phyloP scores from a whole-genome alignment of 306 rosid species.

The Datisca glomerata region DNA sequence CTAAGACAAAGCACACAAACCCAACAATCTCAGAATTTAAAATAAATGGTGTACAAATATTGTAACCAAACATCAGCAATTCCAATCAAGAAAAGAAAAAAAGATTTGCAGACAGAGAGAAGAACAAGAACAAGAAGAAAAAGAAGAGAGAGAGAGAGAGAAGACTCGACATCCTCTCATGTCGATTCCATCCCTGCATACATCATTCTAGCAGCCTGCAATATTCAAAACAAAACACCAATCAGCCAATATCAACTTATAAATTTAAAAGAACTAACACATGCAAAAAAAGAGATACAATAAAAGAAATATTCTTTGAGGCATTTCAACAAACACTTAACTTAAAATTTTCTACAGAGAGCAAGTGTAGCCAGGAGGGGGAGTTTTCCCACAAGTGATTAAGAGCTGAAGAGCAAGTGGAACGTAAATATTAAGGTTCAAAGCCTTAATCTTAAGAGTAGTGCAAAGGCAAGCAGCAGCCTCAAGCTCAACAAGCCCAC shows the following conservation, averaged over 20 bases:
- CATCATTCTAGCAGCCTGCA: constrained; percentile 36
- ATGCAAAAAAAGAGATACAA: no score
- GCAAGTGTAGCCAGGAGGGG: constrained; percentile 98
- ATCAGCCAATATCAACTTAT: background rate
- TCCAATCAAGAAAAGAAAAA: constrained; percentile 20
- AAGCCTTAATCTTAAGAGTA: constrained; percentile 68
- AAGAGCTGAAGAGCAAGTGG: constrained; percentile 93
- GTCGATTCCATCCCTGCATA: constrained; percentile 35
- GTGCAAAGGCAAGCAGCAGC: constrained; percentile 94
- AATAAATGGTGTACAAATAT: constrained; percentile 34
- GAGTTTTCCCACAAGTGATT: constrained; percentile 74
- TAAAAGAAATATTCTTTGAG: no score
- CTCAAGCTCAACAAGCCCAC: constrained; percentile 63
- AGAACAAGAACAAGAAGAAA: background rate
- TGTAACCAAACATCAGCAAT: constrained; percentile 19
- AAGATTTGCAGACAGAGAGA: constrained; percentile 7
- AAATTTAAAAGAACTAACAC: background rate
- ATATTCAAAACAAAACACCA: background rate
- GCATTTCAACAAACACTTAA: no score
- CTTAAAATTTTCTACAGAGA: constrained; percentile 48
- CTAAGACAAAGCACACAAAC: constrained; percentile 29
- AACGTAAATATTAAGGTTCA: constrained; percentile 69
- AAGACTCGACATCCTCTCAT: constrained; percentile 71
- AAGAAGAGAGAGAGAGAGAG: constrained; percentile 5
- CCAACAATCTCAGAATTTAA: constrained; percentile 26